Conservation (phyloP, 129 eudicot species). For the Daucus carota region DH1_v3.0 NC_030387.2:39845501-39846000, state of each 20-base stretch:
- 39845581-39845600: background rate
- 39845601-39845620: background rate
- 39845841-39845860: conserved; percentile 50
- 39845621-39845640: background rate
- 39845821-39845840: conserved; percentile 27
- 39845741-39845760: too few species aligned
- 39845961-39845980: background rate
- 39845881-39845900: conserved; percentile 30
- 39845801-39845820: background rate
- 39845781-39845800: background rate
- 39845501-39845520: background rate
- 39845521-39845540: background rate
- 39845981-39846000: background rate
- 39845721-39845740: background rate
- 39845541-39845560: background rate
- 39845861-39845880: conserved; percentile 27
- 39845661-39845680: conserved; percentile 34
- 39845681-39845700: conserved; percentile 41
- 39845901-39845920: conserved; percentile 8
- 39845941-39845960: background rate
- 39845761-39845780: background rate
- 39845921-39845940: background rate
- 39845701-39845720: background rate
- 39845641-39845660: conserved; percentile 29
- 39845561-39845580: background rate